Base-by-base conservation (phyloP, 805 yeast genomes). In the Spencermartinsiella europaea region DNA sequence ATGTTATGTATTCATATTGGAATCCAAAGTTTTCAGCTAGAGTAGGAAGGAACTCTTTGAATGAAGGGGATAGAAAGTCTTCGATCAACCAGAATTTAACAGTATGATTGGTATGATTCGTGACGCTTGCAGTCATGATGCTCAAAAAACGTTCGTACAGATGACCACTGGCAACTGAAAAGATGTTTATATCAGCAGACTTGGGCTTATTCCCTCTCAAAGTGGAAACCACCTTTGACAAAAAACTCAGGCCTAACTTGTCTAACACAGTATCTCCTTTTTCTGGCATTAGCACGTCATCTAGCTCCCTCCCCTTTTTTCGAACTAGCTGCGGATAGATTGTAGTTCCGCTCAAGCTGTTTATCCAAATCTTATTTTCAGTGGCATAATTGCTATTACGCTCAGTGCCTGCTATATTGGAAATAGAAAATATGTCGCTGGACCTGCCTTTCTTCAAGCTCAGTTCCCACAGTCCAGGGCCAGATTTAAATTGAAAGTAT, bases 61-160 rank as follows among this genome's bases (percentile, higher is more conserved):
- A 80, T 2, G 77, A 67, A 34, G 89, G 81, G 20, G 95, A 82
- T 72, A 87, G 70, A 59, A 79, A 87, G 62, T 85, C 83, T 53
- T 87, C 95, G 50, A 89, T 73, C 12, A 91, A 67, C 97, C 96
- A 89, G 61, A 90, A 85, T 60, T 83, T 85, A 21, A 87, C 81
- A 0, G 80, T 70, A 43, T 77, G 78, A 1, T 78, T 68, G 2
- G 88, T 77, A 53, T 83, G 80, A 21, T 70, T 68, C 76, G 77
- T 78, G 1, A 86, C 90, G 2, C 93, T 83, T 0, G 79, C 79
- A 45, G 82, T 81, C 95, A 87, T 87, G n/a, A 83, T 83, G 14
- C 83, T 73, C 47, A 83, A 56, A 40, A 87, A 75, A 50, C 87
- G 68, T 60, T 87, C 95, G 61, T 87, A 86, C 34, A 80, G 64